Base-by-base conservation (phyloP, 176 grass and related monocot genomes). In the Metroxylon sagu region DNA sequence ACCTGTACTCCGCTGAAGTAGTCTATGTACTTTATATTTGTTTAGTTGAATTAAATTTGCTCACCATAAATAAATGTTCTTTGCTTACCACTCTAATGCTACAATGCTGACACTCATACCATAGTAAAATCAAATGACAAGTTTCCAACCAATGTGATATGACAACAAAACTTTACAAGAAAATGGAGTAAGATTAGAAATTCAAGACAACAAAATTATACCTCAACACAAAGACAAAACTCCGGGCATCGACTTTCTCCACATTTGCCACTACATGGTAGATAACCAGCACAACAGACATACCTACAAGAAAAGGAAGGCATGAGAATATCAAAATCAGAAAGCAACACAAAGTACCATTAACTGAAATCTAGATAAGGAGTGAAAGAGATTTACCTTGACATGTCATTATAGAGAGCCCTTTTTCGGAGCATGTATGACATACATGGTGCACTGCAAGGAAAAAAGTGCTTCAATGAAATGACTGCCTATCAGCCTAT, bases 391-490 rank as follows among this genome's bases (percentile, higher is more conserved):
- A 51, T 35, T 66, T 89, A 98, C 93, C 93, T 92, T 31, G 88
- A 88, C 88, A 98, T 98, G 78, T 98, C 93, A 89, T 89, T 89
- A 10, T 98, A 92, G 50, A 98, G 87, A 76, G 93, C 87, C 73
- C 93, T 84, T 80, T 92, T 98, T 56, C 93, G 84, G 70, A 98
- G 93, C 93, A 98, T 92, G 67, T 98, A 98, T 3, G 93, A 98
- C n/a, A 92, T 87, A 2, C 93, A 98, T 71, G 93, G 93, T 19
- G 73, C 93, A 78, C 93, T 98, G 69, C 71, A 83, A 62, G 61
- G 25, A 55, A 72, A 60, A 17, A 65, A 35, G 16, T 48, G 25
- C 49, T n/a, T 73, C n/a, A 69, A 19, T 57, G 18, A 48, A 69
- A 26, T 7, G 17, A 50, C 18, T 5, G 48, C 35, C 35, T 43